These are phyloP conservation scores for Colletotrichum neosansevieriae DNA, from an alignment of 2,329 filamentous ascomycete genomes.

Conservation along the genomic window DNA sequence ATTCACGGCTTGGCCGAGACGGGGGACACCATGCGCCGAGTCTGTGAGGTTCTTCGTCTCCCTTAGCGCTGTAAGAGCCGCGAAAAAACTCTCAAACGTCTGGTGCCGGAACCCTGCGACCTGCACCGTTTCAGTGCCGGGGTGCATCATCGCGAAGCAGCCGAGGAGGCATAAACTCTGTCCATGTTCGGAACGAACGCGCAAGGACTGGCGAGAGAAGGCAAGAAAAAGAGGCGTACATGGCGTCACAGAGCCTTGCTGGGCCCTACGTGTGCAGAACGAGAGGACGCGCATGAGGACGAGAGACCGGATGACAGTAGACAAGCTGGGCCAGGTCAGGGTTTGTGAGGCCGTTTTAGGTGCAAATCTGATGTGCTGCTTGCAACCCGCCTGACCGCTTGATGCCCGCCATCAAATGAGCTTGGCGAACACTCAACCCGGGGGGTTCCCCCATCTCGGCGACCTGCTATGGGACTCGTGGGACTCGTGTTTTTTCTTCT, in stretches of 20 bases:
- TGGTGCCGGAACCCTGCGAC: slow-evolving; percentile 49
- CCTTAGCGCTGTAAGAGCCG: slow-evolving; percentile 41
- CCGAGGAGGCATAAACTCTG: slow-evolving; percentile 33
- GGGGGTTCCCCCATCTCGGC: slow-evolving; percentile 8
- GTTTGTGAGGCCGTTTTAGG: slow-evolving; percentile 37
- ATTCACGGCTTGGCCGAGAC: slow-evolving; percentile 37
- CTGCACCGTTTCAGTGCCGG: slow-evolving; percentile 47
- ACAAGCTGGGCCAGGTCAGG: slow-evolving; percentile 25
- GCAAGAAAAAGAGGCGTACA: slow-evolving; percentile 1
- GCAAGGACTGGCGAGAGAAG: slow-evolving; percentile 24
- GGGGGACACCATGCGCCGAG: slow-evolving; percentile 17
- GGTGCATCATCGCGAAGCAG: slow-evolving; percentile 21
- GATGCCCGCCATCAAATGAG: slow-evolving; percentile 14
- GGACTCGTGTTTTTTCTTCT: neutral
- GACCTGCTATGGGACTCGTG: slow-evolving; percentile 1
- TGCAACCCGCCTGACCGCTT: slow-evolving; percentile 8
- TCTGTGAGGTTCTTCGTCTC: neutral
- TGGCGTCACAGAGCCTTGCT: slow-evolving; percentile 29
- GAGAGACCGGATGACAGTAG: slow-evolving; percentile 39
- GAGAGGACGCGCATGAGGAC: slow-evolving; percentile 21
- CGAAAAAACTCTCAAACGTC: slow-evolving; percentile 47
- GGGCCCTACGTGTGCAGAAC: slow-evolving; percentile 1
- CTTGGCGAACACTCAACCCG: slow-evolving; percentile 12
- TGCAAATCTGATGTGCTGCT: slow-evolving; percentile 13
- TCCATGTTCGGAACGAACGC: slow-evolving; percentile 37